phyloP scores from a whole-genome alignment of 257 asterid genomes.

The Penstemon davidsonii region DNA sequence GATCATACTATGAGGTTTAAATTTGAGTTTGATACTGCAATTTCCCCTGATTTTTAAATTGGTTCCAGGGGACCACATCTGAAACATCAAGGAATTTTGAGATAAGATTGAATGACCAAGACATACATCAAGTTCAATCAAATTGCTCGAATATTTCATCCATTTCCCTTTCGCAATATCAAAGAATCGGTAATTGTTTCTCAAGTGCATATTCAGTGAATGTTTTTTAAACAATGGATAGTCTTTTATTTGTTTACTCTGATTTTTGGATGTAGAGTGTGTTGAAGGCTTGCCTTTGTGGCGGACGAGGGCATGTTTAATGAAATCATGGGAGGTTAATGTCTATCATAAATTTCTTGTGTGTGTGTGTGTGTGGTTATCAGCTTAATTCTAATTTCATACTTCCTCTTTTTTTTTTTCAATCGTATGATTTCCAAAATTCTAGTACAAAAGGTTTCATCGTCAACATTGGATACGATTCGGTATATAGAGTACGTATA shows the following conservation, averaged over 20 bases:
- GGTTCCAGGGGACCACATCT: no score
- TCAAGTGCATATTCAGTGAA: background rate
- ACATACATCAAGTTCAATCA: background rate
- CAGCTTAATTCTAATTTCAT: background rate
- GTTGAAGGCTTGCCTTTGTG: conserved; percentile 36
- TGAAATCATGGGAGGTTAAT: conserved; percentile 40
- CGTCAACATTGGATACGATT: conserved; percentile 37
- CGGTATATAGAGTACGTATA: conserved; percentile 6
- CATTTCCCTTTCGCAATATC: background rate
- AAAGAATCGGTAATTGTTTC: background rate
- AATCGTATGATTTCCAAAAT: conserved; percentile 42
- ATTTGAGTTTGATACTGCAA: no score
- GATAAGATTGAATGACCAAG: no score
- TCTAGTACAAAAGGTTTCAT: conserved; percentile 32
- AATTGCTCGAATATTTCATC: background rate
- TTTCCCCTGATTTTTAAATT: no score
- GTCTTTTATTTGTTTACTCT: conserved; percentile 14
- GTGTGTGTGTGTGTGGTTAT: background rate
- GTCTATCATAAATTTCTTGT: background rate
- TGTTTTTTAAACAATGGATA: no score
- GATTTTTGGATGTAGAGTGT: conserved; percentile 20
- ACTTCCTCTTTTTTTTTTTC: background rate
- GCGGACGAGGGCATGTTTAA: conserved; percentile 38
- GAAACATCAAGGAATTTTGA: no score
- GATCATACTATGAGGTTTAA: no score